Base-by-base conservation (phyloP, 129 eudicot species). In the Dittrichia graveolens region DNA sequence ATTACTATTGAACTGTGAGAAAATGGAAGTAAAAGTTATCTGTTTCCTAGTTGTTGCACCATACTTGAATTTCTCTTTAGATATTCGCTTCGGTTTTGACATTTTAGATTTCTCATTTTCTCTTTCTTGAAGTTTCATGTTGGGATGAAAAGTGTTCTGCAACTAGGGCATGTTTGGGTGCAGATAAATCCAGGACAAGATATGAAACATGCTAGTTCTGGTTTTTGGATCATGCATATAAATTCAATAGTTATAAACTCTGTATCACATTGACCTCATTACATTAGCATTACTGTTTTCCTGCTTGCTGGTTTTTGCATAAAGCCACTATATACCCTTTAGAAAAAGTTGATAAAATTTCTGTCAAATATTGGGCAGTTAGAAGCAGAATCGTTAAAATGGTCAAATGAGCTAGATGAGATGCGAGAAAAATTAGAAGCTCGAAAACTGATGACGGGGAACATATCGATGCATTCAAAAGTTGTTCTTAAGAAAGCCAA, bases 351-450 rank as follows among this genome's bases (percentile, higher is more conserved):
- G 71, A 67, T 40, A 62, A 56, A 31, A 77, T 54, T 53, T 48
- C 48, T 38, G 64, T 18, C 3, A 54, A 54, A 47, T 79, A 72
- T 75, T 75, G 81, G 44, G 58, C 96, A 91, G 97, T 80, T 73
- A 72, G 88, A 88, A 76, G 84, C 84, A 69, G 92, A 88, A 74
- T 84, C 96, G 18, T 76, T 91, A 74, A 75, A 76, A 70, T 85
- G 83, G 80, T 82, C 85, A 56, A 88, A 91, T 76, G 77, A 86
- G 83, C 90, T 91, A 55, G 92, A 91, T 84, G 92, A 84, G 83
- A 89, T 92, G 91, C 86, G 80, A 15, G 93, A 92, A 72, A 81
- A 81, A 65, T 71, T 92, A 85, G 96, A 92, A 72, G 83, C 86
- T 63, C 83, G 89, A 47, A 81, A 92, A 58, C 72, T 86, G 83